A percentile compares a stretch with the other conserved stretches of the same genome.
Conservation (phyloP, 257 asterid species). For the Orobanche coerulescens region DNA sequence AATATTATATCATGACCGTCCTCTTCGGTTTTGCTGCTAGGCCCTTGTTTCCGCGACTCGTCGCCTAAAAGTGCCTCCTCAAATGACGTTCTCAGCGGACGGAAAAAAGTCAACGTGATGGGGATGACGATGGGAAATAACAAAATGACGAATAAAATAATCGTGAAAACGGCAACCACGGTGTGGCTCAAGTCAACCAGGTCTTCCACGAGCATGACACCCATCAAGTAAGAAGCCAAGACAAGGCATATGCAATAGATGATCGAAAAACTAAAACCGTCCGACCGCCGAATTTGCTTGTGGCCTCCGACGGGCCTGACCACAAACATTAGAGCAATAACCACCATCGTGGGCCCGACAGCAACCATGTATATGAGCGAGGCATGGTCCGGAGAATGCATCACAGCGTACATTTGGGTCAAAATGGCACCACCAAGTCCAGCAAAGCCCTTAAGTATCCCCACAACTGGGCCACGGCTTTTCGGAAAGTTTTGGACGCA, state of each 20-base stretch:
- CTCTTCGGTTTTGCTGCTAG: slow-evolving; percentile 19
- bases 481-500: slow-evolving; percentile 54
- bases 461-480: slow-evolving; percentile 55
- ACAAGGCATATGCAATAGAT: slow-evolving; percentile 32
- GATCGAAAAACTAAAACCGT: slow-evolving; percentile 28
- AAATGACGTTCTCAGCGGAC: slow-evolving; percentile 15
- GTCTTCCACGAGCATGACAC: slow-evolving; percentile 47
- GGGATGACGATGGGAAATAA: slow-evolving; percentile 35
- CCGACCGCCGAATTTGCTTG: slow-evolving; percentile 35
- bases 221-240: slow-evolving; percentile 44
- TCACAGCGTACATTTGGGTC: slow-evolving; percentile 36
- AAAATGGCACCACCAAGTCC: slow-evolving; percentile 54
- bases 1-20: slow-evolving; percentile 30
- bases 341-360: slow-evolving; percentile 50
- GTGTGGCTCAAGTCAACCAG: slow-evolving; percentile 27
- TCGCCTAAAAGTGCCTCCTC: slow-evolving; percentile 35
- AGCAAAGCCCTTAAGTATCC: slow-evolving; percentile 55
- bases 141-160: slow-evolving; percentile 27
- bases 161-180: slow-evolving; percentile 27
- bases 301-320: slow-evolving; percentile 49
- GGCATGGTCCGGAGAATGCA: slow-evolving; percentile 39
- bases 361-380: slow-evolving; percentile 49
- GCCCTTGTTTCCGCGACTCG: slow-evolving; percentile 26
- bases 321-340: slow-evolving; percentile 38
- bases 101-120: slow-evolving; percentile 18